Percentiles rank a stretch among this genome's conserved stretches.
phyloP scores from a whole-genome alignment of 331 rosid genomes.

The Saraca asoca region DNA sequence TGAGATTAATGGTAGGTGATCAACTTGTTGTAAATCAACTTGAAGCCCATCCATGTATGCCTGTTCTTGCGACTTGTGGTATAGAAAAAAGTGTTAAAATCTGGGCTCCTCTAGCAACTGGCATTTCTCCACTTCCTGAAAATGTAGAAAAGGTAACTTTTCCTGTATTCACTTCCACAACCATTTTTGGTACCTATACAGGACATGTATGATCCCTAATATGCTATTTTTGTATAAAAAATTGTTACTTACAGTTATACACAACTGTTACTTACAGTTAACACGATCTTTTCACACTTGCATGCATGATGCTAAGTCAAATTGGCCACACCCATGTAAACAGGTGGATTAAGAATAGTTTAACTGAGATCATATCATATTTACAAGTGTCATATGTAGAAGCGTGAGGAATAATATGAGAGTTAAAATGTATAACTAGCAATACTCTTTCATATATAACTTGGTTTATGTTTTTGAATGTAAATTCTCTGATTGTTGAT shows the following conservation, averaged over 20 bases:
- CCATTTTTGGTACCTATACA: neutral
- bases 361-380: no score
- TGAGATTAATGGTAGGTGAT: slow-evolving; percentile 54
- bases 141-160: slow-evolving; percentile 45
- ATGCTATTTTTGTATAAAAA: slow-evolving; percentile 11
- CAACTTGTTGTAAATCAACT: slow-evolving; percentile 48
- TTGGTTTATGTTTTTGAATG: slow-evolving; percentile 6
- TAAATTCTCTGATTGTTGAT: slow-evolving; percentile 17
- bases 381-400: no score
- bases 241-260: no score
- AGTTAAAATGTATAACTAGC: no score
- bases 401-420: no score
- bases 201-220: slow-evolving; percentile 8
- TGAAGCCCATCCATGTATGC: slow-evolving; percentile 53
- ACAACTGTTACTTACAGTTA: no score
- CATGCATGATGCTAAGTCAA: no score
- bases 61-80: slow-evolving; percentile 59
- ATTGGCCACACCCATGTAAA: no score
- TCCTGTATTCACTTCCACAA: slow-evolving; percentile 5
- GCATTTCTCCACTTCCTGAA: slow-evolving; percentile 48
- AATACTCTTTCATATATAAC: no score
- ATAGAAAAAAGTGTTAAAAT: slow-evolving; percentile 52
- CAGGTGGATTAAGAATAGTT: no score
- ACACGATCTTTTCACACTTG: no score
- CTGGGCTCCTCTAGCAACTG: slow-evolving; percentile 46